A percentile compares a stretch with the other conserved stretches of the same genome.
These are phyloP conservation scores for Chloris gayana DNA, from an alignment of 176 grass and related monocot species.

Conservation along the genomic window DNA sequence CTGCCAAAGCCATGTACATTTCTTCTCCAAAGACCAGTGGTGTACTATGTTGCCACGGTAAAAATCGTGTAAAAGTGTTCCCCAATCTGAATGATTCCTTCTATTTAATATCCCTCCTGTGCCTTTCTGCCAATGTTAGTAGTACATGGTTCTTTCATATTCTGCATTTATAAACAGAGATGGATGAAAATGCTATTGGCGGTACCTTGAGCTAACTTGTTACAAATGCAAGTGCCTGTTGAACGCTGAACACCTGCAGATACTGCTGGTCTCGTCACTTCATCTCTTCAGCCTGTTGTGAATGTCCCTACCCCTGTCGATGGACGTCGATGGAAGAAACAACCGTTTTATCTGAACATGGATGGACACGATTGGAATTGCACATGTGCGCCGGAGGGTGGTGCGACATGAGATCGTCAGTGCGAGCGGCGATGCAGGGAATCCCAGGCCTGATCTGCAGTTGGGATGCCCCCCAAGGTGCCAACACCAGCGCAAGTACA, in stretches of 20 bases:
- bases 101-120: too few species aligned
- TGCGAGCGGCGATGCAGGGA: background rate
- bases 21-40: background rate
- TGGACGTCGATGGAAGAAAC: background rate
- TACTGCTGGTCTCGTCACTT: background rate
- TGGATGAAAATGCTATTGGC: too few species aligned
- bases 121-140: too few species aligned
- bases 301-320: background rate
- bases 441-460: background rate
- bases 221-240: background rate
- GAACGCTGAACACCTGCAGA: background rate
- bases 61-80: too few species aligned
- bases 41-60: too few species aligned
- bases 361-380: background rate
- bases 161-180: too few species aligned
- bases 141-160: too few species aligned
- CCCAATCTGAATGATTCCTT: too few species aligned
- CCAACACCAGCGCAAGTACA: too few species aligned
- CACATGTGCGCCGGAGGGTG: background rate
- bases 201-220: too few species aligned
- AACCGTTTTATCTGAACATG: background rate
- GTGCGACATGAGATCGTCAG: constrained; percentile 24
- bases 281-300: background rate
- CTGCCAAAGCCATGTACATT: too few species aligned
- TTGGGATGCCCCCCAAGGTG: too few species aligned